phyloP scores from a whole-genome alignment of 768 basidiomycete species.

The Mycena pura region DNA sequence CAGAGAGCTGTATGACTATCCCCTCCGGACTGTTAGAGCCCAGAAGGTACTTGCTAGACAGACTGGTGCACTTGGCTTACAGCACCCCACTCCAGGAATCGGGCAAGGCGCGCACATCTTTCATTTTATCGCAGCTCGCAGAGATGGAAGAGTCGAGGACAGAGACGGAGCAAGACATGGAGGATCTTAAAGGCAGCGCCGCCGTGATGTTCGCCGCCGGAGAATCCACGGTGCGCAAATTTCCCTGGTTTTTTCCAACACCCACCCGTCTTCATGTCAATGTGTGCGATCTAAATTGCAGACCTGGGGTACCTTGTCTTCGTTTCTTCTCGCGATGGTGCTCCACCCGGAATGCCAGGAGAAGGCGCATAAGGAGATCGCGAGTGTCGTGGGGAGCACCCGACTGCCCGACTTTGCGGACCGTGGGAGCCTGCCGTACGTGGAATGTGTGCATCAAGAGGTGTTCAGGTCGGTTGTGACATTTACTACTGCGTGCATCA shows the following conservation, averaged over 20 bases:
- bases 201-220: constrained; percentile 37
- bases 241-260: not conserved
- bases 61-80: not conserved
- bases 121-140: constrained; percentile 30
- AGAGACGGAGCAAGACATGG: constrained; percentile 3
- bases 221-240: constrained; percentile 48
- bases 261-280: no score
- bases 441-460: not conserved
- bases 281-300: not conserved
- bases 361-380: constrained; percentile 5
- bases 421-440: not conserved
- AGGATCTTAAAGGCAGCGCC: constrained; percentile 30
- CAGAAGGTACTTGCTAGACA: constrained; percentile 33
- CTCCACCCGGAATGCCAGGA: constrained; percentile 11
- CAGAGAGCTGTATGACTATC: not conserved
- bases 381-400: not conserved
- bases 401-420: constrained; percentile 5
- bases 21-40: not conserved
- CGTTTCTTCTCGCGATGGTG: constrained; percentile 12
- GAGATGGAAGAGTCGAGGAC: not conserved
- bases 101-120: constrained; percentile 33
- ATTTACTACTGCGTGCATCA: no score
- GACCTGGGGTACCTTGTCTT: constrained; percentile 1
- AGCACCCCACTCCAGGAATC: constrained; percentile 13
- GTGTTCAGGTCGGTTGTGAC: not conserved